Evolutionary conservation across 2,329 filamentous ascomycete species (phyloP).

Genomic region (Aotearoamyces nothofagi): DNA sequence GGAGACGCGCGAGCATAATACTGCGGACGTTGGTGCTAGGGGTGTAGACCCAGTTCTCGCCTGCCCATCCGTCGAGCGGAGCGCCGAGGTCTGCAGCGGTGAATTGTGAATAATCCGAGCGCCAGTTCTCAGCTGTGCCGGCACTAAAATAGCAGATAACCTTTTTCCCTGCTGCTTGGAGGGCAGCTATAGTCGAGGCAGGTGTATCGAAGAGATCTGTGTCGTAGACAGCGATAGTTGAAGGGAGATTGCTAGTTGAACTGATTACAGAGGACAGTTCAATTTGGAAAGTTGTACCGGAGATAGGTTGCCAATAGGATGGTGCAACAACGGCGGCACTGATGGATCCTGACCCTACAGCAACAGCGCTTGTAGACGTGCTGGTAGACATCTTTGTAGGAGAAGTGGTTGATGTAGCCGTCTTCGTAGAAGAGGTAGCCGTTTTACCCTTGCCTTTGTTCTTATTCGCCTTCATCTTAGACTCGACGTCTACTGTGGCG

Average conservation of each 20-base stretch:
- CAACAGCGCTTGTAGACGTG: no score
- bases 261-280: not conserved
- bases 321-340: no score
- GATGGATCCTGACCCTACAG: no score
- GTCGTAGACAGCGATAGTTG: conserved; percentile 23
- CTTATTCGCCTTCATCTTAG: no score
- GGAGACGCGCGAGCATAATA: conserved; percentile 48
- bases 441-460: no score
- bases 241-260: conserved; percentile 7
- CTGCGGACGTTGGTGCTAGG: conserved; percentile 39
- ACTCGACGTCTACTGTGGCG: no score
- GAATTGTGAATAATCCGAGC: conserved; percentile 42
- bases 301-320: conserved; percentile 6
- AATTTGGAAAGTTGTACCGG: conserved; percentile 6
- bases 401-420: no score
- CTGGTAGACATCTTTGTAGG: no score
- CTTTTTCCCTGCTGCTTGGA: conserved; percentile 35
- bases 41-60: conserved; percentile 52
- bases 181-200: conserved; percentile 25
- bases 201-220: conserved; percentile 42
- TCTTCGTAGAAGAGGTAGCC: no score
- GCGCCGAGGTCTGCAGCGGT: conserved; percentile 37
- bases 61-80: conserved; percentile 44
- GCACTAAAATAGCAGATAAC: conserved; percentile 64
- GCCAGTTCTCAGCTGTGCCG: conserved; percentile 48